Base-by-base conservation (phyloP, 2,329 filamentous ascomycete genomes). In the Penicillium oxalicum region DNA sequence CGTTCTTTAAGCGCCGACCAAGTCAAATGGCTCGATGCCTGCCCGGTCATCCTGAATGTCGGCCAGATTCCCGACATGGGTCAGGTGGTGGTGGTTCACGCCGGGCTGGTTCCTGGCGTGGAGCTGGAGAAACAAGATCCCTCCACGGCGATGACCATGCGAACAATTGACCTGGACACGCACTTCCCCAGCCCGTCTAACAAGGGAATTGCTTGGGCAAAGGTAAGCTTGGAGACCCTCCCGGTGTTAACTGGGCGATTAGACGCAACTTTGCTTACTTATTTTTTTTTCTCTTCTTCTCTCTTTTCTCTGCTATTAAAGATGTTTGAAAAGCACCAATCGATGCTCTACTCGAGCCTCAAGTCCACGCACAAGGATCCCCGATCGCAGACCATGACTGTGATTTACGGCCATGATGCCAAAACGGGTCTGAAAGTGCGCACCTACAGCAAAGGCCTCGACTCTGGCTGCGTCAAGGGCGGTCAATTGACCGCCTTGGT, bases 81-180 rank as follows among this genome's bases (percentile, higher is more conserved):
- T 33, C 76, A 84, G 49, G 75, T 94, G 4, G 76, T 85, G 4
- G 84, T 90, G 44, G 91, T 91, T 5, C 93, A 97, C 71, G 91
- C 82, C 0, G 93, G 93, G 0, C 76, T 97, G 2, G 83, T 93
- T 0, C 88, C 91, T 0, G 86, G 83, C 4, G 72, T 95, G 0
- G 68, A 79, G 0, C 74, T 95, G 11, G 75, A 84, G 40, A 74
- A 78, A 44, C 91, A 86, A 59, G 81, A 96, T 66, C 86, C 90
- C 0, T 83, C 81, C 67, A 84, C 86, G 44, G 86, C 87, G 36
- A 96, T 96, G 90, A 93, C 89, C 64, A 94, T 98, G 88, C 83
- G 90, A 48, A 87, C 83, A 5, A 79, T 95, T 46, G 77, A 87
- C 57, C 77, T 83, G 13, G 70, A 76, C 9, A 83, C 80, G 9